Percentiles rank a stretch among this genome's conserved stretches.
Evolutionary conservation across 257 asterid species (phyloP).

Genomic region (Jaltomata sinuosa): DNA sequence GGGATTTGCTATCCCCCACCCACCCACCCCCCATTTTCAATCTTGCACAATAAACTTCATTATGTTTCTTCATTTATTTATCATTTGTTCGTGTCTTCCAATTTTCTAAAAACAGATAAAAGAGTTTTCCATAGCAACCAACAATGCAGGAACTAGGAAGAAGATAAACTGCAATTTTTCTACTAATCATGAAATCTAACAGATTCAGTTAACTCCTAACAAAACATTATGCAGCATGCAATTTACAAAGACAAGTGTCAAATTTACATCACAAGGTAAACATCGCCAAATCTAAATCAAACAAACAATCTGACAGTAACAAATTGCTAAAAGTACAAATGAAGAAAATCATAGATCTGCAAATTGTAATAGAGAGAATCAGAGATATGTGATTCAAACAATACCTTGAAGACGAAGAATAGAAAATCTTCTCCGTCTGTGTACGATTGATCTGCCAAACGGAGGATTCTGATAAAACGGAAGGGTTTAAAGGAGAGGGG

Average conservation of each 20-base stretch:
- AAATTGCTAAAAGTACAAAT: neutral
- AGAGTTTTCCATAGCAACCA: neutral
- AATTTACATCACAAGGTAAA: neutral
- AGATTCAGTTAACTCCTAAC: neutral
- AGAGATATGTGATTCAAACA: neutral
- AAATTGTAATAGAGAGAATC: neutral
- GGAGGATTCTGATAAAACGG: neutral
- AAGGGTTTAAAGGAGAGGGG: neutral
- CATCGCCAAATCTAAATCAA: neutral
- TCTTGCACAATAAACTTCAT: neutral
- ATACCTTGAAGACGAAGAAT: neutral
- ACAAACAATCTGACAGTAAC: neutral
- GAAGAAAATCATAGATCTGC: neutral
- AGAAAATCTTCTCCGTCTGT: neutral
- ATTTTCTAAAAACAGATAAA: neutral
- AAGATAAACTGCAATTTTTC: neutral
- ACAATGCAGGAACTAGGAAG: neutral
- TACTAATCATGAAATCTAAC: neutral
- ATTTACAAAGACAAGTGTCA: neutral
- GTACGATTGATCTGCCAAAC: neutral
- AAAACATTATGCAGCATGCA: neutral
- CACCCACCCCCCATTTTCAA: neutral
- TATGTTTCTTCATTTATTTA: neutral
- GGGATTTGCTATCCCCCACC: neutral
- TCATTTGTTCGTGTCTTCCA: neutral